Conservation (phyloP, 164 flowering plant species). For the Vitis riparia region DNA sequence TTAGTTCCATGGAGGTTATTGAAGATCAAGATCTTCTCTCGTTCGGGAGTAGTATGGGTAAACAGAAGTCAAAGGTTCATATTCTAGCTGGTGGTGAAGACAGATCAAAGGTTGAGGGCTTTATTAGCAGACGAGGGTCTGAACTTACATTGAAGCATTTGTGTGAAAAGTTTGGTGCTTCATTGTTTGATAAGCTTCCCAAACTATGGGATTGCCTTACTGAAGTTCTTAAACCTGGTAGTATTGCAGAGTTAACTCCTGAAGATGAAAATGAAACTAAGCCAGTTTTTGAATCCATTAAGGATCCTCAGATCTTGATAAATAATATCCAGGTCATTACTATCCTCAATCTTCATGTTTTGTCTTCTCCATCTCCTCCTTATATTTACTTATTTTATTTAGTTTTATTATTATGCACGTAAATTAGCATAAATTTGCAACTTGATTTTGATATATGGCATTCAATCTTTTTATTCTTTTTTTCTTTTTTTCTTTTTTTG, state of each 20-base stretch:
- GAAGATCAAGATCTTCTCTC: constrained; percentile 85
- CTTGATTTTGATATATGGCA: no score
- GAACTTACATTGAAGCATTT: constrained; percentile 82
- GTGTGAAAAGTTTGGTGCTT: constrained; percentile 74
- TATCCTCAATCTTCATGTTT: background rate
- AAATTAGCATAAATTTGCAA: no score
- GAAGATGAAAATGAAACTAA: constrained; percentile 37
- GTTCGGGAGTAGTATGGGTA: constrained; percentile 46
- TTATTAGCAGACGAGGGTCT: constrained; percentile 88
- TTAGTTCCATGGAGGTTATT: constrained; percentile 66
- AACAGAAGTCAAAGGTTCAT: constrained; percentile 59
- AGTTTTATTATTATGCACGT: background rate
- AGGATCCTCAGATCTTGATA: constrained; percentile 84
- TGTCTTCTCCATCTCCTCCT: background rate
- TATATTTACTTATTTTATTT: background rate
- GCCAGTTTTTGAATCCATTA: constrained; percentile 46
- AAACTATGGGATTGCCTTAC: constrained; percentile 94
- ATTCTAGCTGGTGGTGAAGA: constrained; percentile 73
- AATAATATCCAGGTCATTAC: constrained; percentile 83
- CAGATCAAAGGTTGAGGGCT: constrained; percentile 81
- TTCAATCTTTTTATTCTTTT: background rate
- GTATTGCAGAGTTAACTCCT: constrained; percentile 21
- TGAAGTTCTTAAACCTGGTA: constrained; percentile 75
- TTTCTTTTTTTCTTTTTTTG: no score
- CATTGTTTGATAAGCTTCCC: constrained; percentile 82